phyloP scores from a whole-genome alignment of 208 protist species.

The Histomonas meleagridis region DNA sequence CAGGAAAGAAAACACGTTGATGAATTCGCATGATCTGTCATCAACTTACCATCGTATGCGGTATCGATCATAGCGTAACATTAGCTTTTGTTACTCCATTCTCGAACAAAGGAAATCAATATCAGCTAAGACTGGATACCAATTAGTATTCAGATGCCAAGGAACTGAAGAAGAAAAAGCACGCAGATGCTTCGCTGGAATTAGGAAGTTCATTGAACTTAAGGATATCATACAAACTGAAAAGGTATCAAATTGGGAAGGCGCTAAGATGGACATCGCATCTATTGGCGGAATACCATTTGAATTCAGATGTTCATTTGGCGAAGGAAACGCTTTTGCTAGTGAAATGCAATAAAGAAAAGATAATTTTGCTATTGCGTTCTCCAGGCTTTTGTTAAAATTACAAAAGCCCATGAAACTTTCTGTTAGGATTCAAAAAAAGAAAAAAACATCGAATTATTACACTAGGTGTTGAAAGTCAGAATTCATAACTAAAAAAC shows the following conservation, averaged over 20 bases:
- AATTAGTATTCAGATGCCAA: neutral
- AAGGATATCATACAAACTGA: neutral
- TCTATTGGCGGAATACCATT: neutral
- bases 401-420: too few relatives aligned
- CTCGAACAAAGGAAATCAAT: too few relatives aligned
- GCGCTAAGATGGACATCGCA: neutral
- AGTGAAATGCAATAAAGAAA: too few relatives aligned
- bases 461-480: too few relatives aligned
- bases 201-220: neutral
- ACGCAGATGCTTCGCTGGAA: neutral
- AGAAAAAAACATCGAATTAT: too few relatives aligned
- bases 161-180: slow-evolving; percentile 14
- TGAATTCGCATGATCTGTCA: neutral
- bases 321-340: too few relatives aligned
- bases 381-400: too few relatives aligned
- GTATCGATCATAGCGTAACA: slow-evolving; percentile 1
- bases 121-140: neutral
- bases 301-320: too few relatives aligned
- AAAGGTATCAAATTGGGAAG: neutral
- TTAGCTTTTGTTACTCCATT: neutral
- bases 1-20: too few relatives aligned
- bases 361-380: too few relatives aligned
- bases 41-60: neutral
- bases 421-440: too few relatives aligned
- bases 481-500: too few relatives aligned